phyloP scores from a whole-genome alignment of 2,329 filamentous ascomycete genomes.

The Claviceps monticola region DNA sequence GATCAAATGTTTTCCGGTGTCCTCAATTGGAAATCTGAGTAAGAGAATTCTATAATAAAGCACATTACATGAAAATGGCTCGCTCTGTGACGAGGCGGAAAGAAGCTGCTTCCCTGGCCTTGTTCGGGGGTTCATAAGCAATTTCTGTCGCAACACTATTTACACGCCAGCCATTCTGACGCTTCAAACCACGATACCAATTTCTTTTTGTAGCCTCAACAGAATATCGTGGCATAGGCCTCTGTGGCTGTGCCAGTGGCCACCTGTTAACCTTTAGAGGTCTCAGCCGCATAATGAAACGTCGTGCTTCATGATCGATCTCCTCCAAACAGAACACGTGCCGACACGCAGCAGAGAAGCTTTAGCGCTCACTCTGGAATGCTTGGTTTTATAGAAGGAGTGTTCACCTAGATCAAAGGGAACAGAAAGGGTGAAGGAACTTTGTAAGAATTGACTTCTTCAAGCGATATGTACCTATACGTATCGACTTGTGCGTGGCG shows the following conservation, averaged over 20 bases:
- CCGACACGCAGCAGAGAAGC: not conserved
- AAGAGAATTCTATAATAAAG: no score
- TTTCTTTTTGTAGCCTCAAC: not conserved
- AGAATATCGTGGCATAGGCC: no score
- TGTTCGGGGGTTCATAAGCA: no score
- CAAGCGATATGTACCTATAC: no score
- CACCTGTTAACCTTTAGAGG: no score
- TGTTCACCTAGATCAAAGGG: not conserved
- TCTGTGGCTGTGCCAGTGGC: not conserved
- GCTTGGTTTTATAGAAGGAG: not conserved
- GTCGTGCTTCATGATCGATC: not conserved
- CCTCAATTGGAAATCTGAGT: no score
- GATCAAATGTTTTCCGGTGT: no score
- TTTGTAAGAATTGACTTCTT: not conserved
- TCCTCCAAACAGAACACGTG: not conserved
- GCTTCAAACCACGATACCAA: not conserved
- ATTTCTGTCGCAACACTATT: no score
- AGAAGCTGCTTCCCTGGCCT: no score
- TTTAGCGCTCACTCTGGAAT: not conserved
- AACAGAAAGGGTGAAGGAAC: not conserved
- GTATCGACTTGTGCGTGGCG: not conserved
- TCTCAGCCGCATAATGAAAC: not conserved
- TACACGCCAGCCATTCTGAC: no score
- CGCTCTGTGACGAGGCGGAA: no score
- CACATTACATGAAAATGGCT: no score